These are phyloP conservation scores for Aspergillus persii DNA, from an alignment of 2,329 filamentous ascomycete genomes.

Conservation along the genomic window DNA sequence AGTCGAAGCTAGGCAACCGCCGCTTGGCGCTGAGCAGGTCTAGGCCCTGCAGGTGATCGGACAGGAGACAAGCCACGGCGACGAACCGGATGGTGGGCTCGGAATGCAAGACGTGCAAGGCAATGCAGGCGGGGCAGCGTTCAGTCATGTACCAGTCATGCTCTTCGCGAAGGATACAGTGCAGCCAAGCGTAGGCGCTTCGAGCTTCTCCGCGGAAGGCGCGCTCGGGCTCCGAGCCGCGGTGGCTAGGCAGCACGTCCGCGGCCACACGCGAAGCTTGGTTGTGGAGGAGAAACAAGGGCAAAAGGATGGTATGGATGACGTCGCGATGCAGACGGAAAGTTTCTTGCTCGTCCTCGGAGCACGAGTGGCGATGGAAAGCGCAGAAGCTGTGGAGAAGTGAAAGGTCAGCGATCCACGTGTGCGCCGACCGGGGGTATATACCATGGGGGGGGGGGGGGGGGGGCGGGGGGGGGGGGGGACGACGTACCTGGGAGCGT, in stretches of 20 bases:
- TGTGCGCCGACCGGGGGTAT: not conserved
- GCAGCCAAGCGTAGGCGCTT: conserved; percentile 58
- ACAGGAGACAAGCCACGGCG: conserved; percentile 42
- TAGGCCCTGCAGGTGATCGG: conserved; percentile 31
- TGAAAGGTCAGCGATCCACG: conserved; percentile 7
- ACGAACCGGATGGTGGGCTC: conserved; percentile 46
- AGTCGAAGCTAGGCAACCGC: conserved; percentile 33
- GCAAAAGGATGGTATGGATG: conserved; percentile 57
- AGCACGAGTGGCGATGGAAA: conserved; percentile 32
- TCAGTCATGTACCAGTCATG: conserved; percentile 57
- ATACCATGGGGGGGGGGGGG: not conserved
- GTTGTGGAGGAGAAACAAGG: conserved; percentile 56
- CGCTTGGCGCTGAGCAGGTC: conserved; percentile 18
- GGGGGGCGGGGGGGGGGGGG: not conserved
- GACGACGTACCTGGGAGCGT: conserved; percentile 29
- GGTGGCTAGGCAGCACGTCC: conserved; percentile 47
- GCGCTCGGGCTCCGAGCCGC: conserved; percentile 54
- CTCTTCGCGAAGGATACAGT: conserved; percentile 57
- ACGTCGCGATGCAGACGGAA: conserved; percentile 57
- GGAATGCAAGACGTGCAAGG: conserved; percentile 43
- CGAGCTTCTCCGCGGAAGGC: conserved; percentile 58
- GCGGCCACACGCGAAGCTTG: conserved; percentile 55
- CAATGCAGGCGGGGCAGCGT: conserved; percentile 53
- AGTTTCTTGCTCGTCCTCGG: conserved; percentile 29
- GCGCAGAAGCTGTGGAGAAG: conserved; percentile 34